phyloP scores from a whole-genome alignment of 176 grass and related monocot species.

The Sorghum bicolor region DNA sequence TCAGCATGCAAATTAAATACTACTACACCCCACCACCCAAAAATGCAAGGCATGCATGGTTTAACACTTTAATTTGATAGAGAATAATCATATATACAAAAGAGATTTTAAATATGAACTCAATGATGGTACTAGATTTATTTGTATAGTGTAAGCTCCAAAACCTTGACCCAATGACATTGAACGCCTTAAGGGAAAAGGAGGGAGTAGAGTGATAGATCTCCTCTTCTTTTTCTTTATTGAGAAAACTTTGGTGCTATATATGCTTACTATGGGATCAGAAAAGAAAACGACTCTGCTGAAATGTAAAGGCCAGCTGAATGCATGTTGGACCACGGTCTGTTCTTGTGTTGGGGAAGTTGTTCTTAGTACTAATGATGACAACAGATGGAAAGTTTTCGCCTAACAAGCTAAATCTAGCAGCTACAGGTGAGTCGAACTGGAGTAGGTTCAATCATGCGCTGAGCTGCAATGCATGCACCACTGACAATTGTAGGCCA shows the following conservation, averaged over 20 bases:
- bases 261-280: not conserved
- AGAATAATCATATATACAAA: not conserved
- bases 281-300: not conserved
- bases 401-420: not conserved
- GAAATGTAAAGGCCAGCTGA: slow-evolving; percentile 15
- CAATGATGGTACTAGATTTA: not conserved
- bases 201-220: not conserved
- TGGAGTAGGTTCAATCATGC: not conserved
- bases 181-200: no score
- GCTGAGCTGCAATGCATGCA: not conserved
- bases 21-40: not conserved
- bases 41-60: not conserved
- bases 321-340: slow-evolving; percentile 10
- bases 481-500: slow-evolving; percentile 4
- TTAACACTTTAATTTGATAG: not conserved
- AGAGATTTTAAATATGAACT: not conserved
- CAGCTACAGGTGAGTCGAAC: slow-evolving; percentile 5
- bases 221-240: not conserved
- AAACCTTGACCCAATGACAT: not conserved
- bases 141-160: no score
- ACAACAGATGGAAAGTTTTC: not conserved
- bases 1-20: not conserved
- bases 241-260: not conserved
- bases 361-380: slow-evolving; percentile 12
- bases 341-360: not conserved